Base-by-base conservation (phyloP, 2,329 filamentous ascomycete genomes). In the Claviceps capensis region DNA sequence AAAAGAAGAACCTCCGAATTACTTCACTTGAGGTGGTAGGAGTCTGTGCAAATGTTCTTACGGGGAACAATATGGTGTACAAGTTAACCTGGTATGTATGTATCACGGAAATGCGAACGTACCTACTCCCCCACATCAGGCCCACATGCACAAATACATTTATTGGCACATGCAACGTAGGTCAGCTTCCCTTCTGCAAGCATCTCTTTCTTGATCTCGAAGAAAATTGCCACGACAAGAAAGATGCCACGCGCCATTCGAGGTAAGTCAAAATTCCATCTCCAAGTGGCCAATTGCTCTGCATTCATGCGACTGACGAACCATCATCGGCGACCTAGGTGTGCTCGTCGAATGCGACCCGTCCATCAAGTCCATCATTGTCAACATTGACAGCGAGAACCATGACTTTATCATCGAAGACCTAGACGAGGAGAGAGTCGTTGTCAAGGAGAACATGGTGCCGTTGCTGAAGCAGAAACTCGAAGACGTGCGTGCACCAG, bases 351-450 rank as follows among this genome's bases (percentile, higher is more conserved):
- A 88, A 67, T 88, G 85, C 68, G 86, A 91, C 64, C 83, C 86
- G n/a, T 87, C 85, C 45, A 89, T 91, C 75, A 90, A 89, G 69
- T 85, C 86, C 56, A 88, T 90, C 72, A 84, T 91, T 62, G 74
- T 86, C 59, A 85, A 82, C 61, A 86, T 91, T 59, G 83, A 91
- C 67, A 78, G 73, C 60, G 73, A 79, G 53, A 75, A 77, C 58
- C 81, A 89, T 66, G 81, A 83, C 57, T 87, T 81, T 65, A 86
- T 91, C 62, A 85, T 89, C 56, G 85, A 89, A 60, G 85, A 89
- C 56, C 76, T 90, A 1, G 86, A 90, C 67, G 86, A 90, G 54
- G 78, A 85, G 63, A 82, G 84, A 53, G 73, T 88, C 1, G 73
- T 91, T 3, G 78, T 90, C 52, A 88, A 88, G 67, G 83, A 84